Base-by-base conservation (phyloP, 208 protist genomes). In the Leishmania mexicana region DNA sequence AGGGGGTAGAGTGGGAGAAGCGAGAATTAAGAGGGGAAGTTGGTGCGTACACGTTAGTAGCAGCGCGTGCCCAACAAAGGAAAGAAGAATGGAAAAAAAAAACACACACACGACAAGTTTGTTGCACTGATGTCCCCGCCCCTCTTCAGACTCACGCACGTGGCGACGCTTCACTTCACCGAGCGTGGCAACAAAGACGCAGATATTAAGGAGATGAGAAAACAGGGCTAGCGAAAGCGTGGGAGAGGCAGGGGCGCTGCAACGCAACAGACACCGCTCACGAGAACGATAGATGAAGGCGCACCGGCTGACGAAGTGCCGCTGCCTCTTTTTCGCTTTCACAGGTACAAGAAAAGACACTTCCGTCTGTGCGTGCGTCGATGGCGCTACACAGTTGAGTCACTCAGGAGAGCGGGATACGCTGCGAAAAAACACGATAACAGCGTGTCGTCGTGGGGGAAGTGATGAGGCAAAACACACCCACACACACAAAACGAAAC, bases 191-290 rank as follows among this genome's bases (percentile, higher is more conserved):
- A 58, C 45, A 40, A 75, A 47, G 68, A 74, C n/a, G 17, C 42
- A 10, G 21, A 38, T 76, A 64, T 65, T 71, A 71, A 80, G 73
- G 28, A 35, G 38, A 79, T 60, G 71, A 75, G 68, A 74, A 71
- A 54, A 3, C 77, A 53, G 75, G 11, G 1, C 45, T 35, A 53
- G 31, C 19, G 24, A 49, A 31, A 74, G 68, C 2, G 31, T 53
- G 42, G 21, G 45, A 51, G 45, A 21, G 35, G 45, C 47, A 45
- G 49, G 40, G 72, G 31, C 72, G 51, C 72, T 17, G 53, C 42
- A 58, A 62, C 51, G 28, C 72, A 40, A 40, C 49, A 76, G 51
- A 76, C 5, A 31, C 47, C 45, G 72, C 45, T 60, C 31, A 54
- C n/a, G 51, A 28, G 0, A 75, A 35, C 15, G 42, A 19, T 21